These are phyloP conservation scores for Penicillium sp. DNA, from an alignment of 2,329 filamentous ascomycete species.

Conservation along the genomic window DNA sequence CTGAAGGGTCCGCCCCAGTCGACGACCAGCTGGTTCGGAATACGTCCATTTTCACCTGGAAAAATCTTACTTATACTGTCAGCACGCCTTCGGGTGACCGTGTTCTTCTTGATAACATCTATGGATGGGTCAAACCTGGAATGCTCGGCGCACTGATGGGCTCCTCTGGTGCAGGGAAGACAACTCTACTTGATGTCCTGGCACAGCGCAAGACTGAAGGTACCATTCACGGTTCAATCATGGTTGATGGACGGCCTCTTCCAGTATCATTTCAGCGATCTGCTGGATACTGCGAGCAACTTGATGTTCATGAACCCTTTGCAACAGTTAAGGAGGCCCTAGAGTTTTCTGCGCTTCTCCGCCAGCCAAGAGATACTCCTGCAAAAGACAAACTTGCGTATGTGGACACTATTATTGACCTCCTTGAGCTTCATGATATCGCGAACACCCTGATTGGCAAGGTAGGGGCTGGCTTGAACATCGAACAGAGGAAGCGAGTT, in stretches of 20 bases:
- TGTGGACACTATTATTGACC: constrained; percentile 66
- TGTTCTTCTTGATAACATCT: constrained; percentile 68
- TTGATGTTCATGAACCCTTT: constrained; percentile 70
- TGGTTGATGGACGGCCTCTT: constrained; percentile 67
- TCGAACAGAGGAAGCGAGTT: constrained; percentile 71
- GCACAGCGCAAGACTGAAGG: constrained; percentile 72
- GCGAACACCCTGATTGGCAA: constrained; percentile 65
- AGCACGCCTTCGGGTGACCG: constrained; percentile 60
- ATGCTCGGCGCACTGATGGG: constrained; percentile 79
- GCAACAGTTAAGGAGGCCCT: constrained; percentile 69
- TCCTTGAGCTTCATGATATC: constrained; percentile 66
- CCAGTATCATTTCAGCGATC: constrained; percentile 67
- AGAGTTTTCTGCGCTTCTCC: constrained; percentile 67
- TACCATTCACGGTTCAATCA: constrained; percentile 66
- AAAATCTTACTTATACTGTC: constrained; percentile 72
- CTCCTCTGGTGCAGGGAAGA: constrained; percentile 77
- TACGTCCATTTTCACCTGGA: constrained; percentile 75
- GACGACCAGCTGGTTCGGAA: constrained; percentile 61
- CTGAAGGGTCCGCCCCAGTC: constrained; percentile 32
- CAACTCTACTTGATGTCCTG: constrained; percentile 73
- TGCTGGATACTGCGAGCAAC: constrained; percentile 72
- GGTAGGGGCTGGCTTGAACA: constrained; percentile 54
- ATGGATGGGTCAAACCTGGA: constrained; percentile 78
- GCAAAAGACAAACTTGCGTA: constrained; percentile 66
- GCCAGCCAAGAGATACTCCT: constrained; percentile 59